Evolutionary conservation across 129 eudicot genomes (phyloP), one percentile per base, ranked within the genome.

Genomic region (sunflower (Helianthus annuus)): DNA sequence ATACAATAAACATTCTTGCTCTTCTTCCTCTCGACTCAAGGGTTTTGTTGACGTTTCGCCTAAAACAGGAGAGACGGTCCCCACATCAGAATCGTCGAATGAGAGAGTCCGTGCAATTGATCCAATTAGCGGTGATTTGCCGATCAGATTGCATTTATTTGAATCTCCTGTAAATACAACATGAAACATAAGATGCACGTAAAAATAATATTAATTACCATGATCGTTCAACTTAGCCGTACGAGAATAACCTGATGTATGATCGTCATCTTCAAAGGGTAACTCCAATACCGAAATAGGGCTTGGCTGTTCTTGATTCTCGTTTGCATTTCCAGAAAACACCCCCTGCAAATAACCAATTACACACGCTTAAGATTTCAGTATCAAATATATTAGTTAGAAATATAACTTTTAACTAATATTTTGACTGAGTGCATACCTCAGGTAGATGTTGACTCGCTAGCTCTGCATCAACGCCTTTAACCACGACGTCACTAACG

Each of bases 91-190:
- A 57, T 90, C 94, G 12, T 86, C 94, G 88, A 89, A 85, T 71
- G 99, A 84, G 64, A 95, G 86, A 68, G 99, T 90, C 58, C 99
- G 96, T 38, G 96, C 91, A 62, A 95, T 83, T 51, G 99, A 90
- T 78, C 96, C 99, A 24, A 95, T 95, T 15, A 80, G 91, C 2
- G 99, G 99, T 13, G 99, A 95, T 76, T 95, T 95, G 80, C 83
- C 99, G 44, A 95, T 88, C 75, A 91, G 70, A 78, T 86, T 95
- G 57, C 81, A 86, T 63, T 70, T 81, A 34, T 74, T 24, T 13
- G 67, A 61, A 71, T 80, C 83, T 11, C 96, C 97, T 85, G 87
- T 48, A 64, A 13, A 48, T 53, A 55, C 64, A 56, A 73, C 55
- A 64, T 10, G 14, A 59, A 42, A 45, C 22, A 27, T 58, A 45